Evolutionary conservation across 768 basidiomycete genomes (phyloP).

Genomic region (Crepidotus variabilis): DNA sequence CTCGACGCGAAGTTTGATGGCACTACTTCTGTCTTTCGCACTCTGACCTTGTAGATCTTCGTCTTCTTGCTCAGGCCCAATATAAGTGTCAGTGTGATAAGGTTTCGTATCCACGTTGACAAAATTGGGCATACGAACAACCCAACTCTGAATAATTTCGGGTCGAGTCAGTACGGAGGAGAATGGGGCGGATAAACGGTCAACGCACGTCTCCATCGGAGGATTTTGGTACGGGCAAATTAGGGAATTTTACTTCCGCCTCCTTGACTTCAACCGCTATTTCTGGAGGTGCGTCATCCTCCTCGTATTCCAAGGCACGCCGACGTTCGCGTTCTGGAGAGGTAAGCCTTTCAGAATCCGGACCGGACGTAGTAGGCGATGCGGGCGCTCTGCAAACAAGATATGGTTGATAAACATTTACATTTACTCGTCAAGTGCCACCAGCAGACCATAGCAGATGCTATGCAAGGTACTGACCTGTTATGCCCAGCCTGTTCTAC

Average conservation of each 20-base stretch:
- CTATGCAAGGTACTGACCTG: slow-evolving; percentile 37
- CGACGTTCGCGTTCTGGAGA: slow-evolving; percentile 61
- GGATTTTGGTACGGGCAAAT: slow-evolving; percentile 75
- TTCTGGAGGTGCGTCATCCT: slow-evolving; percentile 65
- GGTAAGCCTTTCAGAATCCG: slow-evolving; percentile 61
- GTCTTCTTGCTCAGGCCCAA: slow-evolving; percentile 76
- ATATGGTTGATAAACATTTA: slow-evolving; percentile 7
- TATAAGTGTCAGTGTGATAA: slow-evolving; percentile 83
- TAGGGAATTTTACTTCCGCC: slow-evolving; percentile 79
- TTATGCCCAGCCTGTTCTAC: slow-evolving; percentile 44
- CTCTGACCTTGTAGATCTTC: slow-evolving; percentile 54
- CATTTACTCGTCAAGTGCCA: slow-evolving; percentile 5
- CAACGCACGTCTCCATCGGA: slow-evolving; percentile 75
- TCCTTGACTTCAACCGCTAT: slow-evolving; percentile 56
- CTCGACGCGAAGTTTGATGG: slow-evolving; percentile 84
- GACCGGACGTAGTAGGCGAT: slow-evolving; percentile 48
- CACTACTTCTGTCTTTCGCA: slow-evolving; percentile 75
- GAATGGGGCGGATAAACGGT: slow-evolving; percentile 1
- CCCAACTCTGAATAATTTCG: slow-evolving; percentile 71
- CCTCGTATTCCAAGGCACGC: slow-evolving; percentile 76
- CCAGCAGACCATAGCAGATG: slow-evolving; percentile 9
- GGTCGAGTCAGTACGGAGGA: slow-evolving; percentile 1
- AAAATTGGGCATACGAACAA: slow-evolving; percentile 91
- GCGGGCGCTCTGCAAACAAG: slow-evolving; percentile 25
- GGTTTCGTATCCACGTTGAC: slow-evolving; percentile 87